Evolutionary conservation across 2,329 filamentous ascomycete species (phyloP).

Genomic region (Colletotrichum sp.): DNA sequence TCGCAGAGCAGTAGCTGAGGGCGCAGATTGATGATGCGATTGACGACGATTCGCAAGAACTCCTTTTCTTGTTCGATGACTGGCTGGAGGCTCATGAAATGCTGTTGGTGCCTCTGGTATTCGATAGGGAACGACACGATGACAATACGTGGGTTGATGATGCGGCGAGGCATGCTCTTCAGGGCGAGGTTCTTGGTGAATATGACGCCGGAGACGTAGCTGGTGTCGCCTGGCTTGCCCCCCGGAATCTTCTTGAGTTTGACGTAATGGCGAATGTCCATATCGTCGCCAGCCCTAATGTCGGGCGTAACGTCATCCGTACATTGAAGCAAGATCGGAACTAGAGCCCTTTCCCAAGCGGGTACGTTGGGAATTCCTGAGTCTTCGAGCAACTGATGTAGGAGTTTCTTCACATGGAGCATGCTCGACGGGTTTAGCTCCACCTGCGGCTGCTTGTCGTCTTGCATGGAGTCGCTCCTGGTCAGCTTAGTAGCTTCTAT

Average conservation of each 20-base stretch:
- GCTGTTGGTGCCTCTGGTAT: conserved; percentile 85
- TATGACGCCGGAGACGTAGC: conserved; percentile 95
- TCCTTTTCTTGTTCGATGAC: conserved; percentile 97
- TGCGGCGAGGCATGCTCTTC: conserved; percentile 93
- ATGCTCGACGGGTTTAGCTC: conserved; percentile 89
- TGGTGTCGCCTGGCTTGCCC: conserved; percentile 86
- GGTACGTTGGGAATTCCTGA: conserved; percentile 72
- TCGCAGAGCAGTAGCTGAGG: conserved; percentile 91
- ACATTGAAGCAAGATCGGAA: conserved; percentile 88
- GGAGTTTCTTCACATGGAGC: conserved; percentile 83
- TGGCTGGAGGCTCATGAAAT: conserved; percentile 98
- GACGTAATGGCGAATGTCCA: conserved; percentile 96
- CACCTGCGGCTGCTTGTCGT: conserved; percentile 73
- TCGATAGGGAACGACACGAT: conserved; percentile 96
- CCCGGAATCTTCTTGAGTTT: conserved; percentile 97
- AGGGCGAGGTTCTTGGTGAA: conserved; percentile 97
- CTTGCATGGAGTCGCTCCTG: conserved; percentile 84
- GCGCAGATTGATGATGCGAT: conserved; percentile 83
- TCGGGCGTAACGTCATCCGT: conserved; percentile 96
- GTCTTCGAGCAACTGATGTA: conserved; percentile 84
- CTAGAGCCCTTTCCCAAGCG: conserved; percentile 87
- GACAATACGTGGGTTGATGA: conserved; percentile 82
- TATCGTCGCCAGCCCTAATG: conserved; percentile 87
- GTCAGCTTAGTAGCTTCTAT: conserved; percentile 58
- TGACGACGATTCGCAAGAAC: conserved; percentile 89